A percentile compares a stretch with the other conserved stretches of the same genome.
Conservation (phyloP, 208 protist genomes). For the Leishmania martiniquensis region DNA sequence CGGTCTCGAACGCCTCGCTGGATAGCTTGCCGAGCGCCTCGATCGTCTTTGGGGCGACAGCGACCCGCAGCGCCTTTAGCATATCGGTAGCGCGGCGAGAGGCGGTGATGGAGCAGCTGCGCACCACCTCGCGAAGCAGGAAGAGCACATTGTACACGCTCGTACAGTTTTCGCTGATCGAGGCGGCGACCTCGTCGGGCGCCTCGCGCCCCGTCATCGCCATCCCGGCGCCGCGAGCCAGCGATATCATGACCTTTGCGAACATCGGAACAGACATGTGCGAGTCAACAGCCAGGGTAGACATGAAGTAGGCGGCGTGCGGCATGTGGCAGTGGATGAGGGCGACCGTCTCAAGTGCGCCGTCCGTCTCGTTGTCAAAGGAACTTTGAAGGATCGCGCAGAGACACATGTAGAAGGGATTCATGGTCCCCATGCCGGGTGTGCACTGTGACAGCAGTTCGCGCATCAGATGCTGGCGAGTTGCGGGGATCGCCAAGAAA, state of each 20-base stretch:
- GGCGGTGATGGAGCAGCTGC: conserved; percentile 78
- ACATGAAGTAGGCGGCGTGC: conserved; percentile 89
- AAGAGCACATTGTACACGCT: conserved; percentile 93
- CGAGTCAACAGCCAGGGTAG: conserved; percentile 79
- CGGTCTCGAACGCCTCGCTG: conserved; percentile 70
- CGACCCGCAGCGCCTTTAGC: conserved; percentile 81
- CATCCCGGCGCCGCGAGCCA: conserved; percentile 81
- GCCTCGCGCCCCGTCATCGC: conserved; percentile 82
- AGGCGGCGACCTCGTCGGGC: conserved; percentile 73
- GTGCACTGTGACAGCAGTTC: conserved; percentile 83
- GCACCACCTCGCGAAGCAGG: conserved; percentile 84
- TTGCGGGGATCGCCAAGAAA: conserved; percentile 73
- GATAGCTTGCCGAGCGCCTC: conserved; percentile 87
- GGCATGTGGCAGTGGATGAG: conserved; percentile 91
- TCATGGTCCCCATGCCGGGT: conserved; percentile 65
- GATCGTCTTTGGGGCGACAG: conserved; percentile 78
- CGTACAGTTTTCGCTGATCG: conserved; percentile 58
- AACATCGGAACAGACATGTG: conserved; percentile 92
- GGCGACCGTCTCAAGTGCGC: conserved; percentile 76
- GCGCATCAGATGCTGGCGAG: conserved; percentile 69
- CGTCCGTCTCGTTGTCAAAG: conserved; percentile 86
- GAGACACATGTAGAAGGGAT: conserved; percentile 89
- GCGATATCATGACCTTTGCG: conserved; percentile 85
- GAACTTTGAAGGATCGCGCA: conserved; percentile 80
- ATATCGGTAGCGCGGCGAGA: conserved; percentile 80